phyloP scores from a whole-genome alignment of 768 basidiomycete species.

The Tephrocybe sp. region DNA sequence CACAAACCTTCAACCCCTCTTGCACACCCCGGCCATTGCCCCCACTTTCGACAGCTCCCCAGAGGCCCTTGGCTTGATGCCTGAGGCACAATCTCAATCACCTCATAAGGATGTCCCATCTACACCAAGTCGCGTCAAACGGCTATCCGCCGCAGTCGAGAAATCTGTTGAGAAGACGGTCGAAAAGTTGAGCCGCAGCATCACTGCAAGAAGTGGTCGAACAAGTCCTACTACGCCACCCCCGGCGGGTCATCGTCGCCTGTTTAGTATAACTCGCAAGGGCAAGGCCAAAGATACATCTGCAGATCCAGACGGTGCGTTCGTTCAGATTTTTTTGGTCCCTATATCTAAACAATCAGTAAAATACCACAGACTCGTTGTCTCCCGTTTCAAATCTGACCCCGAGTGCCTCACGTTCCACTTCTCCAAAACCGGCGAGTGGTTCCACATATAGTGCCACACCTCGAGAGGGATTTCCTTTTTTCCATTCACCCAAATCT shows the following conservation, averaged over 20 bases:
- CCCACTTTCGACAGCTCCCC: slow-evolving; percentile 32
- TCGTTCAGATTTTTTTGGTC: slow-evolving; percentile 1
- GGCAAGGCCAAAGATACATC: slow-evolving; percentile 44
- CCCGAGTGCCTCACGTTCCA: slow-evolving; percentile 31
- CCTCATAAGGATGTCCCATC: slow-evolving; percentile 25
- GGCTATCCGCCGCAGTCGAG: slow-evolving; percentile 46
- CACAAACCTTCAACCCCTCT: slow-evolving; percentile 22
- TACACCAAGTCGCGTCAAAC: slow-evolving; percentile 49
- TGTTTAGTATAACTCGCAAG: slow-evolving; percentile 56
- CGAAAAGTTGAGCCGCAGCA: slow-evolving; percentile 62
- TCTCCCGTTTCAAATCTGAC: slow-evolving; percentile 28
- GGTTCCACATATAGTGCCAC: slow-evolving; percentile 14
- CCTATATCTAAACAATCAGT: background rate
- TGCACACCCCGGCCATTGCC: slow-evolving; percentile 21
- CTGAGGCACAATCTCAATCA: slow-evolving; percentile 24
- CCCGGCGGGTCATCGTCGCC: slow-evolving; percentile 41
- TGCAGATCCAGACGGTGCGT: slow-evolving; percentile 30
- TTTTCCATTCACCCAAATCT: slow-evolving; percentile 19
- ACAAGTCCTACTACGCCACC: slow-evolving; percentile 29
- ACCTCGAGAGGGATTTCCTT: slow-evolving; percentile 48
- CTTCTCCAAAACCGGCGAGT: slow-evolving; percentile 20
- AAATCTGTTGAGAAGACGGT: slow-evolving; percentile 53
- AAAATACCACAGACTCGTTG: slow-evolving; percentile 18
- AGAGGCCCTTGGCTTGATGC: slow-evolving; percentile 26
- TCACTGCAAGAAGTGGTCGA: slow-evolving; percentile 37